A percentile compares a stretch with the other conserved stretches of the same genome.
These are phyloP conservation scores for Penicillium sp. DNA, from an alignment of 2,329 filamentous ascomycete genomes.

Conservation along the genomic window DNA sequence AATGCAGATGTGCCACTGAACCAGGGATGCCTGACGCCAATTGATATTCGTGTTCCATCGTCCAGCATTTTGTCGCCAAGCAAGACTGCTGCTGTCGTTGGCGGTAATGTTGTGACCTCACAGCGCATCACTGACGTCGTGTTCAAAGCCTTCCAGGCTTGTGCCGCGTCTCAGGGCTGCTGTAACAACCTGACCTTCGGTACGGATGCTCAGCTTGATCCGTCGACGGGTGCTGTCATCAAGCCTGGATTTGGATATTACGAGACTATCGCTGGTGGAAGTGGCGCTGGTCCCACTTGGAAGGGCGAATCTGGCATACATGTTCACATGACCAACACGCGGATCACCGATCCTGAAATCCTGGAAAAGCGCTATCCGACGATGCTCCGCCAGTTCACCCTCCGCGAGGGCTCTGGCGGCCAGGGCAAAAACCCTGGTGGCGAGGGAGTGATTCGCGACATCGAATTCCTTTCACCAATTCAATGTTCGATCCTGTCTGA, in stretches of 20 bases:
- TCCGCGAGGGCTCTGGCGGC: constrained; percentile 65
- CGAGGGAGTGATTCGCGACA: constrained; percentile 75
- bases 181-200: constrained; percentile 85
- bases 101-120: constrained; percentile 75
- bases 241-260: constrained; percentile 77
- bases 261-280: constrained; percentile 80
- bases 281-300: constrained; percentile 73
- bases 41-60: constrained; percentile 68
- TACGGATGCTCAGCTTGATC: constrained; percentile 64
- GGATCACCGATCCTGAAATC: constrained; percentile 79
- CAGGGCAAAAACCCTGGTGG: constrained; percentile 67
- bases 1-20: constrained; percentile 80
- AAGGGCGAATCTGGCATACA: constrained; percentile 74
- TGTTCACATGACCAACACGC: constrained; percentile 84
- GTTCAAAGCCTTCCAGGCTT: constrained; percentile 74
- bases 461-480: constrained; percentile 78
- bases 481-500: constrained; percentile 80
- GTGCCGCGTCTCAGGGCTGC: constrained; percentile 75
- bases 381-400: constrained; percentile 67
- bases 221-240: constrained; percentile 54
- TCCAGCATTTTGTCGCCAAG: constrained; percentile 71
- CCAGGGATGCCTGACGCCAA: constrained; percentile 77
- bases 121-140: constrained; percentile 83
- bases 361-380: constrained; percentile 80
- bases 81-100: constrained; percentile 75